Evolutionary conservation across 208 protist genomes (phyloP).

Genomic region (Entamoeba moshkovskii): DNA sequence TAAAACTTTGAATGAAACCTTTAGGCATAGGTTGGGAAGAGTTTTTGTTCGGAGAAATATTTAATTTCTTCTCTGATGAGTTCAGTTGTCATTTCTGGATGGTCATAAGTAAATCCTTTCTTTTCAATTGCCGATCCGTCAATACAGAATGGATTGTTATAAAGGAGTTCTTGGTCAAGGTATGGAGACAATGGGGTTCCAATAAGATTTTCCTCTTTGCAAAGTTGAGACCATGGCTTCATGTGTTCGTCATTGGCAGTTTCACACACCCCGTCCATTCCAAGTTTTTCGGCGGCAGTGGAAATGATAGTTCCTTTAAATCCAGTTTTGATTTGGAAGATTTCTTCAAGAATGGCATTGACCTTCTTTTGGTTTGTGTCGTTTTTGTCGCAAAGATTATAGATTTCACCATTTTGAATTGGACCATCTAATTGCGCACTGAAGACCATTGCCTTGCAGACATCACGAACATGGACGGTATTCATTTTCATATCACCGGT

Average conservation of each 20-base stretch:
- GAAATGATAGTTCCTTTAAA: slow-evolving; percentile 53
- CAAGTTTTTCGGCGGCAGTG: slow-evolving; percentile 46
- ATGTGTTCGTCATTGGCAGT: slow-evolving; percentile 66
- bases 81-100: slow-evolving; percentile 42
- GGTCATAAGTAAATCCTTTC: slow-evolving; percentile 52
- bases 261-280: slow-evolving; percentile 42
- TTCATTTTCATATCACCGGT: slow-evolving; percentile 56
- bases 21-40: neutral
- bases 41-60: neutral
- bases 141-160: slow-evolving; percentile 54
- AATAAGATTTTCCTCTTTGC: slow-evolving; percentile 46
- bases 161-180: slow-evolving; percentile 64
- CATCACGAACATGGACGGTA: slow-evolving; percentile 72
- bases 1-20: no score
- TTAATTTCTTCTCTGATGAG: slow-evolving; percentile 32
- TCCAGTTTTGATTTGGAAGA: slow-evolving; percentile 64
- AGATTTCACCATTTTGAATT: slow-evolving; percentile 40
- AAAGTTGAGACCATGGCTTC: slow-evolving; percentile 61
- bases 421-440: slow-evolving; percentile 21
- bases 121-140: slow-evolving; percentile 55
- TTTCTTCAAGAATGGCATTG: slow-evolving; percentile 49
- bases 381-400: slow-evolving; percentile 67
- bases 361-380: slow-evolving; percentile 63
- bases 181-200: slow-evolving; percentile 64
- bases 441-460: slow-evolving; percentile 55